Base-by-base conservation (phyloP, 2,329 filamentous ascomycete genomes). In the Nemania diffusa region DNA sequence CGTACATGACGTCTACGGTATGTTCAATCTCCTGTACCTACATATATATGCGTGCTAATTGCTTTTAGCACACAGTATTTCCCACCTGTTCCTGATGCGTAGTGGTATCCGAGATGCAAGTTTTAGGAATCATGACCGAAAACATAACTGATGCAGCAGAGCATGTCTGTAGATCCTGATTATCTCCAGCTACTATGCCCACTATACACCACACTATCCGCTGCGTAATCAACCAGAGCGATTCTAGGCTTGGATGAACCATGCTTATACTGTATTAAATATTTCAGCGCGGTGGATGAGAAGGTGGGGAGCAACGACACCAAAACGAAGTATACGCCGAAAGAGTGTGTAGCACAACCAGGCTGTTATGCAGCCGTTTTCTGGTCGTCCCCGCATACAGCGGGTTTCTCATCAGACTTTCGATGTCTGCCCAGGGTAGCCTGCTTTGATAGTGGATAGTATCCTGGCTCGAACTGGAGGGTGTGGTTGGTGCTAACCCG, bases 101-200 rank as follows among this genome's bases (percentile, higher is more conserved):
- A 20, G 2, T 44, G 6, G 2, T 44, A 44, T 44, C 17, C 20
- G 20, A 44, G 17, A 44, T 44, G 40, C 40, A n/a, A n/a, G 17
- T 22, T 44, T 20, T 32, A 32, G 40, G 40, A 52, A 57, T 66
- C 53, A 58, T 55, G 9, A 52, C 34, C 42, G 26, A 27, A 32
- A 17, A 57, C 57, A 64, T n/a, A 56, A 68, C 29, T 37, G 56
- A 56, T 48, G 34, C 15, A 29, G 57, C 50, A n/a, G n/a, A n/a
- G n/a, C n/a, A n/a, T n/a, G 46, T 11, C 20, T 65, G 62, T 15
- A 65, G 68, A 69, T 69, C 68, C 24, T 62, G 65, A 68, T 69
- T 60, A 57, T 64, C 42, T 20, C 15, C 51, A 37, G 29, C 9
- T 5, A 27, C 13, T 50, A 42, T n/a, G 17, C 17, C 11, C 40